Percentiles rank a stretch among this genome's conserved stretches.
Evolutionary conservation across 805 yeast genomes (phyloP).

Genomic region (Grigorovia humatica): DNA sequence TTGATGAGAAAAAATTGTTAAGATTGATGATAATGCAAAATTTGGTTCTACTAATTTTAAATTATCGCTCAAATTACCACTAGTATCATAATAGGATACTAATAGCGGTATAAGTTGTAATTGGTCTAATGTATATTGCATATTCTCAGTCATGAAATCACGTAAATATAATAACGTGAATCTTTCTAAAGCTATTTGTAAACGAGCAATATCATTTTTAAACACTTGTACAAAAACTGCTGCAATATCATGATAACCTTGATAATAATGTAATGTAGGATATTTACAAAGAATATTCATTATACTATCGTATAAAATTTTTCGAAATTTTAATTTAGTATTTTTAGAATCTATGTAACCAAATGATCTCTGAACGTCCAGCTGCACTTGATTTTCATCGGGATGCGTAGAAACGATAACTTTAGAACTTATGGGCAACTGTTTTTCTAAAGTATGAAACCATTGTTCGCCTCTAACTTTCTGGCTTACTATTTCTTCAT

Average conservation of each 20-base stretch:
- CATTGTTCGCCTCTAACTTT: background rate
- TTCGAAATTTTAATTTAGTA: slow-evolving; percentile 15
- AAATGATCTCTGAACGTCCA: slow-evolving; percentile 72
- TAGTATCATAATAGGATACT: slow-evolving; percentile 38
- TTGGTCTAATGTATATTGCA: slow-evolving; percentile 57
- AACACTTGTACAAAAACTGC: slow-evolving; percentile 52
- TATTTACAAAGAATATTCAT: slow-evolving; percentile 46
- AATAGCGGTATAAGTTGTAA: slow-evolving; percentile 57
- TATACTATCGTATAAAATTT: slow-evolving; percentile 31
- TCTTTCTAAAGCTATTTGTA: slow-evolving; percentile 31
- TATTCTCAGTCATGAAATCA: slow-evolving; percentile 73
- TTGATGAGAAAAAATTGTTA: slow-evolving; percentile 76
- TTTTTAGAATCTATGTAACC: slow-evolving; percentile 22
- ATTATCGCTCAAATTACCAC: slow-evolving; percentile 25
- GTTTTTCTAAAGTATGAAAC: background rate
- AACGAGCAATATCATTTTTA: slow-evolving; percentile 3
- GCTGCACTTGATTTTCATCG: slow-evolving; percentile 69
- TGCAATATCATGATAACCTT: slow-evolving; percentile 87
- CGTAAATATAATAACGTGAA: slow-evolving; percentile 56
- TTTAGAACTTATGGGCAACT: background rate
- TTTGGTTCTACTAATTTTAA: slow-evolving; percentile 39
- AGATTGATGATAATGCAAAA: slow-evolving; percentile 64
- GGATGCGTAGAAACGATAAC: slow-evolving; percentile 30
- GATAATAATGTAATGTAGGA: slow-evolving; percentile 68
- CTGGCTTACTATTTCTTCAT: background rate